Evolutionary conservation across 306 rosid genomes (phyloP), one percentile per base, ranked within the genome.

Genomic region (Malus domestica): DNA sequence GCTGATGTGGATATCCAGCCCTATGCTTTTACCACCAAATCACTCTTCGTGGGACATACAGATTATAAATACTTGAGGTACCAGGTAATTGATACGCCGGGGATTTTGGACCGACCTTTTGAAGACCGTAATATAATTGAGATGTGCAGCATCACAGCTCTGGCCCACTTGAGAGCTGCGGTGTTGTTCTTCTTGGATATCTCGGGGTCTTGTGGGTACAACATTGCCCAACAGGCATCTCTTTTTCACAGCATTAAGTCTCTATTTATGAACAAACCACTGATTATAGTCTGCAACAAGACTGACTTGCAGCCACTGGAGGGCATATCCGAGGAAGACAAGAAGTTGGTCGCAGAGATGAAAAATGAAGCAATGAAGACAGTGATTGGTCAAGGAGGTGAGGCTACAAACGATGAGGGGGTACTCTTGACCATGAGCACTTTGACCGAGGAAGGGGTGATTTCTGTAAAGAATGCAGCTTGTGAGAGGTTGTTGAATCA

Each of bases 1-100:
- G 98, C 98, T 73, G 97, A 93, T 79, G 98, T 88, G 6, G 98
- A 93, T 51, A 96, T 93, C 77, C 98, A 93, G 79, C 97, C 97
- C 4, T 91, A 93, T 82, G 97, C 98, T 30, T 93, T 93, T 76
- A 93, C 98, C 15, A 93, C 98, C 10, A 93, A 89, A 88, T 91
- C 97, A 16, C 89, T 93, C 64, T 93, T 91, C 70, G 92, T 93
- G 1, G 98, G 97, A 67, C 98, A 93, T 85, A 91, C 98, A 0
- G 97, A 93, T 73, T 93, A 88, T 58, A 93, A 91, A 60, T 91
- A 91, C 82, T 82, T 91, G 57, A 89, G 98, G 84, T 93, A 91
- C 79, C 98, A 93, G 81, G 97, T 93, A 12, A 93, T 93, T 76
- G 96, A 93, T 76, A 93, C 97, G 1, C 97, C 98, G 0, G 97